These are phyloP conservation scores for Aspergillus fructus DNA, from an alignment of 2,329 filamentous ascomycete species.

Conservation along the genomic window DNA sequence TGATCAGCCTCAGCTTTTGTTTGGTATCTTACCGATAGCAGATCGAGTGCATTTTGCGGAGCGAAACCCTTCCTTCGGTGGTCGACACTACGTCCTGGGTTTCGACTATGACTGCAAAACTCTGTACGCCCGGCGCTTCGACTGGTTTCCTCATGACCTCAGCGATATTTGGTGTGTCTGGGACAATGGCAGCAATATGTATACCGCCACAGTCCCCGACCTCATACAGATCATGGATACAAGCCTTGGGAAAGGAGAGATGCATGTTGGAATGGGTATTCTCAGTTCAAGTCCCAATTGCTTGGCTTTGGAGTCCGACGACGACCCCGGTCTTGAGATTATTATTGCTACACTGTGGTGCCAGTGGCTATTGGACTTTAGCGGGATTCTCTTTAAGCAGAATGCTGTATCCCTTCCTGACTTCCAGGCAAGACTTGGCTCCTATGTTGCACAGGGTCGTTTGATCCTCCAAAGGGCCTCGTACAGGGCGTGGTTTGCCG, in stretches of 20 bases:
- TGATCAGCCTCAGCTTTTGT: conserved; percentile 19
- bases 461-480: conserved; percentile 27
- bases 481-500: conserved; percentile 28
- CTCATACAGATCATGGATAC: conserved; percentile 22
- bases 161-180: conserved; percentile 28
- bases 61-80: conserved; percentile 14
- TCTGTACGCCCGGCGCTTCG: conserved; percentile 28
- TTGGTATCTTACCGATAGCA: conserved; percentile 25
- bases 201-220: conserved; percentile 23
- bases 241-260: conserved; percentile 16
- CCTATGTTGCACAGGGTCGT: conserved; percentile 25
- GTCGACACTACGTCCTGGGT: conserved; percentile 27
- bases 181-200: conserved; percentile 24
- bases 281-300: conserved; percentile 24
- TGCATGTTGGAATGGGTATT: conserved; percentile 23
- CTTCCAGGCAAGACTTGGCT: conserved; percentile 13
- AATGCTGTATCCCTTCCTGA: conserved; percentile 4
- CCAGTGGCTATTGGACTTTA: conserved; percentile 31
- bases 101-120: conserved; percentile 23
- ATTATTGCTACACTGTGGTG: conserved; percentile 30
- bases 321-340: conserved; percentile 33
- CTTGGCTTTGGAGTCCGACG: conserved; percentile 15
- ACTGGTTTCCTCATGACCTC: conserved; percentile 22
- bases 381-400: conserved; percentile 21
- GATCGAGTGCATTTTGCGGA: conserved; percentile 15